Base-by-base conservation (phyloP, 306 rosid genomes). In the Medicago arabica region DNA sequence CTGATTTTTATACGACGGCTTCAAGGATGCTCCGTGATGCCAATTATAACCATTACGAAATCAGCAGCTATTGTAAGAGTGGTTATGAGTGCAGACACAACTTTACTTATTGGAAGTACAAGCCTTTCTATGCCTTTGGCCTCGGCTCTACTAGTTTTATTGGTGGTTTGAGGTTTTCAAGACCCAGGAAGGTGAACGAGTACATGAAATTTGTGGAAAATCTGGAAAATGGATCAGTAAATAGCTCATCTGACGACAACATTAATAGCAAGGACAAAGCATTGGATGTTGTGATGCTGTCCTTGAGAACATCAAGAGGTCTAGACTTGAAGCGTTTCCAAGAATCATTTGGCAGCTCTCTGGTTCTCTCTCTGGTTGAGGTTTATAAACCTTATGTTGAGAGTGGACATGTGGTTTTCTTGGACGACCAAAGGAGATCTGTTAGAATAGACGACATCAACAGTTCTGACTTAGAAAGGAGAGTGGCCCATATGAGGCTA, bases 21-120 rank as follows among this genome's bases (percentile, higher is more conserved):
- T 95, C 99, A 18, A 81, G 73, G 49, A 82, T 50, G 80, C 97
- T 96, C 31, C 28, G 60, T 9, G 85, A 85, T 76, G 97, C 91
- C 2, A 82, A 82, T 21, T 92, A 85, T 69, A 76, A 75, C 74
- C 99, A 92, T 80, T 96, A 96, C 36, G 99, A 92, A 75, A 96
- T 96, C 76, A 96, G 98, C 83, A 96, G 99, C 78, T 96, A 96
- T 83, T 77, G 92, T 62, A 96, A 87, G 85, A 80, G 66, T 38
- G 97, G 96, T 14, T 96, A 85, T 64, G 90, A 90, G 61, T 92
- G 98, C 88, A 90, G 86, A 72, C 99, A 96, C 86, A 90, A 96
- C 63, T 81, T n/a, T 12, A 83, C 82, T n/a, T 96, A 90, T 51
- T 96, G 99, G 99, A 87, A 87, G 87, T 90, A 96, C 91, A 79